phyloP scores from a whole-genome alignment of 139 green algal genomes.

The Coccomyxa sp. region DNA sequence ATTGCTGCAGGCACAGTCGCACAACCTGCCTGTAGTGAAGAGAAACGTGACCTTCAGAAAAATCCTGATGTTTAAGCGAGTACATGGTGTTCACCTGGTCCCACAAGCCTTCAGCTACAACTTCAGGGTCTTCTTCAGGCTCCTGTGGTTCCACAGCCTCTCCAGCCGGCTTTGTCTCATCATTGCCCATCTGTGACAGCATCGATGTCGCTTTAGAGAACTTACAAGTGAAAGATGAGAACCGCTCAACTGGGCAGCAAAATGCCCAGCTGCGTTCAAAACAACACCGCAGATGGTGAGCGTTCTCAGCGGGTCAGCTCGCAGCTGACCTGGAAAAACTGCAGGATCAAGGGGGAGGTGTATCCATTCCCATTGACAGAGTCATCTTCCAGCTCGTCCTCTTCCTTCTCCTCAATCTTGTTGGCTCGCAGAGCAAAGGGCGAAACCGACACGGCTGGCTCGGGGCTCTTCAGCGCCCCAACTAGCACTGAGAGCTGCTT shows the following conservation, averaged over 20 bases:
- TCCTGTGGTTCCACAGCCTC: conserved; percentile 4
- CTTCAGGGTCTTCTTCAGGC: not conserved
- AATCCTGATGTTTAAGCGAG: conserved; percentile 12
- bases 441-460: conserved; percentile 6
- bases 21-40: no score
- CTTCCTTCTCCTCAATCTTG: conserved; percentile 4
- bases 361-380: not conserved
- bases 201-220: conserved; percentile 1
- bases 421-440: not conserved
- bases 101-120: not conserved
- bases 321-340: conserved; percentile 52
- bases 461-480: conserved; percentile 17
- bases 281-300: no score
- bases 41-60: conserved; percentile 5
- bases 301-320: not conserved
- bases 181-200: conserved; percentile 31
- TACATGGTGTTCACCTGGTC: not conserved
- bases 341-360: conserved; percentile 24
- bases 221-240: no score
- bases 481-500: conserved; percentile 39
- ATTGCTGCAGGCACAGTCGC: conserved; percentile 5
- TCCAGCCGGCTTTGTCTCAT: conserved; percentile 8
- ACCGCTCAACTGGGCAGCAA: no score
- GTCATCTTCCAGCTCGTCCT: conserved; percentile 17
- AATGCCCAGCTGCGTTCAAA: no score